Evolutionary conservation across 2,329 filamentous ascomycete species (phyloP), one percentile per base, ranked within the genome.

Genomic region (Stachybotrys chartarum): DNA sequence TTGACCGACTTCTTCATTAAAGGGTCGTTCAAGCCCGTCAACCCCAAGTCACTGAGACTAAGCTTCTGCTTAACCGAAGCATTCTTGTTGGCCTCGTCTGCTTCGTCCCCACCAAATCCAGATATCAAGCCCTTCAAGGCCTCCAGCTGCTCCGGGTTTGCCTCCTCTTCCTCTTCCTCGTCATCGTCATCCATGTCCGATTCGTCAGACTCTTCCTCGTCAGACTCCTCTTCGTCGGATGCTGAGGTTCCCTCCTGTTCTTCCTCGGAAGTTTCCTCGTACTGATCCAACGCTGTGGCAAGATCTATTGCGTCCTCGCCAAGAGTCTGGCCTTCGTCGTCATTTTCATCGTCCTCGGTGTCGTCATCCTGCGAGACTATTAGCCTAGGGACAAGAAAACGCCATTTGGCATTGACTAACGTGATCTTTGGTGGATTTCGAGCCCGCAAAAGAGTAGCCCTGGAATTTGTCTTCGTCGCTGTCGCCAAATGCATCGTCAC

Each of bases 401-500:
- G 42, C 5, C 42, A 14, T 18, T 54, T 52, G 35, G 16, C 11
- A 10, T 6, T 32, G 46, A 24, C 61, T 49, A 53, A 71, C 64
- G 57, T 69, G 66, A 52, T 54, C 56, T 47, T 69, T 67, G 54
- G 69, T 71, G 2, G 70, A 59, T 51, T 71, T 72, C 63, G 75
- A 78, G 11, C 79, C 80, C 1, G 78, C 64, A 57, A 85, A 84
- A 0, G 76, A 65, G 64, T 87, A 95, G 11, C 85, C 89, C 60
- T 91, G 84, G 61, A 96, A 95, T 59, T 80, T 82, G 67, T 96
- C 92, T 65, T 94, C 86, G 65, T 96, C 92, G 64, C 90, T 94
- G 60, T 90, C 86, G 4, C 91, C 90, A 77, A 96, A 91, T 2
- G 93, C 92, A 64, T 95, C 90, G 67, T 86, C 83, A 62, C 81